phyloP scores from a whole-genome alignment of 176 grass and related monocot species.

The Carex scoparia region DNA sequence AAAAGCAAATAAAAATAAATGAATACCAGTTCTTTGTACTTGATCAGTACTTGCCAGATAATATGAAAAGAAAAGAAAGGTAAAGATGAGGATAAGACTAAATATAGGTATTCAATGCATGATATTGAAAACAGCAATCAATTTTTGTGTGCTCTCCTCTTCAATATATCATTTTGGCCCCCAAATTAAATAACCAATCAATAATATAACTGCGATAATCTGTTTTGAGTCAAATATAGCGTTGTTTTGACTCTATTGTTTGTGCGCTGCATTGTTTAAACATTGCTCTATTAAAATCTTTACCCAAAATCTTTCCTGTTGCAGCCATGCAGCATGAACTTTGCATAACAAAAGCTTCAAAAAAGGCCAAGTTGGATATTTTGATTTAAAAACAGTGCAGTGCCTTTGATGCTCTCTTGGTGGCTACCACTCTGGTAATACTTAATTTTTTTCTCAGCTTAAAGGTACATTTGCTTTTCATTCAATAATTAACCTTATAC shows the following conservation, averaged over 20 bases:
- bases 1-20: background rate
- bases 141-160: too few species aligned
- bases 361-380: conserved; percentile 6
- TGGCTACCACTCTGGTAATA: conserved; percentile 16
- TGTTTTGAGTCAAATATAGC: too few species aligned
- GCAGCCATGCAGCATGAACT: background rate
- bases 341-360: background rate
- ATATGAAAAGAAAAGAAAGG: background rate
- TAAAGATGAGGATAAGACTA: background rate
- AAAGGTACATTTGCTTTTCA: background rate
- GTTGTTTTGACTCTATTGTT: too few species aligned
- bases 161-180: too few species aligned
- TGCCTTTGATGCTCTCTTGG: background rate
- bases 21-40: background rate
- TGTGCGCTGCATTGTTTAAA: too few species aligned
- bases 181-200: too few species aligned
- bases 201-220: too few species aligned
- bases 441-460: conserved; percentile 7
- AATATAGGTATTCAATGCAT: background rate
- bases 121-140: background rate
- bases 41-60: background rate
- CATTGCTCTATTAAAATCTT: too few species aligned
- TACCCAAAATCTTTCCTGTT: background rate
- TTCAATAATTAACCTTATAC: conserved; percentile 6
- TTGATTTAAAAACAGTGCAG: background rate